Evolutionary conservation across 1,139 yeast species (phyloP), one percentile per base, ranked within the genome.

Genomic region (Kodamaea sp.): DNA sequence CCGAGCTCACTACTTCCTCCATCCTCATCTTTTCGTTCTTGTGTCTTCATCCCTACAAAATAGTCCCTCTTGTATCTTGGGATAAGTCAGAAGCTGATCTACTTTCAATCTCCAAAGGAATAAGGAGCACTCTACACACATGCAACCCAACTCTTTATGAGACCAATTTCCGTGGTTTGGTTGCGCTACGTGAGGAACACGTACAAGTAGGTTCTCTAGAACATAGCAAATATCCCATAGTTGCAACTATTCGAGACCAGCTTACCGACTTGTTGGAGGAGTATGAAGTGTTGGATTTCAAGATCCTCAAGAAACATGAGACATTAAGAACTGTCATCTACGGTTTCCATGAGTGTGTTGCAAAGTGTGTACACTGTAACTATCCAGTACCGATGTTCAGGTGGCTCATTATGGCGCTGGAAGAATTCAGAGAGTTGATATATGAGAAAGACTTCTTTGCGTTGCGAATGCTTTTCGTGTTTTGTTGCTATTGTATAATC

Each of bases 1-100:
- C 53, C 18, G 63, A 58, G 34, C 23, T 60, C 12, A 32, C 48
- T 2, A 39, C 54, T 6, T 54, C 63, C 2, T 50, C 55, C 7
- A 44, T 58, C 11, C 31, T 63, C 5, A 43, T 60, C 18, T 60
- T 50, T 39, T 46, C 62, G 2, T 63, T 51, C 32, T 39, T 65
- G 11, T 61, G 62, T 3, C 38, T 64, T 3, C 67, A 63, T 39
- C 66, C 69, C 2, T 55, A 54, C 38, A 46, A 44, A 26, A 35
- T 61, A n/a, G 39, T 57, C 10, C 66, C 68, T 2, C 41, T 65
- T 19, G 47, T 66, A 1, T 43, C 46, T 12, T 56, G 51, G 34
- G 58, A 55, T 21, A 29, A 16, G 10, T 35, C 32, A 12, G 47
- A 42, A n/a, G 30, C 53, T 1, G 63, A 57, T 34, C 44, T 48